Evolutionary conservation across 208 protist species (phyloP), one percentile per base, ranked within the genome.

Genomic region (Wallacemonas collosoma): DNA sequence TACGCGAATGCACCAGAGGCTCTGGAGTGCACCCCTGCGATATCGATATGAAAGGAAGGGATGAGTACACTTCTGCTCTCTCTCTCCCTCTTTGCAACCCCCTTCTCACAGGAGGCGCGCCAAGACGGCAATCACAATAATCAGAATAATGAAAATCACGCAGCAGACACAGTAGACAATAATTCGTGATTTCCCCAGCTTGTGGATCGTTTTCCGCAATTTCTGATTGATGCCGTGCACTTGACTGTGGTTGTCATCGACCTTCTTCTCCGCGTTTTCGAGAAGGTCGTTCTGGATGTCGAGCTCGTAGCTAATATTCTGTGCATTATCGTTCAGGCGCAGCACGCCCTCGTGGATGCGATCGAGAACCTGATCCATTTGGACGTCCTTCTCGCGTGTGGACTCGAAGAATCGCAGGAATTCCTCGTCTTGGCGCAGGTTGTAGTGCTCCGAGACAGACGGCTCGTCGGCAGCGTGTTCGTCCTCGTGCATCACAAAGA

Each of bases 321-420:
- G 77, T 51, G 84, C 86, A 56, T 88, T 88, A 38, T 88, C 75
- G 57, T 80, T 76, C 3, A 91, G 65, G 14, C 79, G 71, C 58
- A 76, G 67, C 43, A 89, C 81, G 36, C 84, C 81, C 17, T 75
- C 71, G 56, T 85, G 73, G 43, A 92, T 92, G 15, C 85, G 76
- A 63, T 89, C 86, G 7, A 91, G 77, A 8, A 81, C 73, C 15
- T 76, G 75, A 68, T 89, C 85, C 48, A 91, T 87, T 40, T 64
- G 61, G 17, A 70, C 62, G 66, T 91, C 77, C 64, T 76, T 83
- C 40, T 81, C 73, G 54, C 79, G 73, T n/a, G 78, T 87, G 14
- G 77, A 72, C 4, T 58, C 69, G 62, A 87, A 86, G 75, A 90
- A 89, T 14, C 82, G 47, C 2, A 62, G 43, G 60, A 94, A 89